A percentile compares a stretch with the other conserved stretches of the same genome.
Evolutionary conservation across 495 filamentous ascomycete species (phyloP).

Genomic region (Xylaria bambusicola): DNA sequence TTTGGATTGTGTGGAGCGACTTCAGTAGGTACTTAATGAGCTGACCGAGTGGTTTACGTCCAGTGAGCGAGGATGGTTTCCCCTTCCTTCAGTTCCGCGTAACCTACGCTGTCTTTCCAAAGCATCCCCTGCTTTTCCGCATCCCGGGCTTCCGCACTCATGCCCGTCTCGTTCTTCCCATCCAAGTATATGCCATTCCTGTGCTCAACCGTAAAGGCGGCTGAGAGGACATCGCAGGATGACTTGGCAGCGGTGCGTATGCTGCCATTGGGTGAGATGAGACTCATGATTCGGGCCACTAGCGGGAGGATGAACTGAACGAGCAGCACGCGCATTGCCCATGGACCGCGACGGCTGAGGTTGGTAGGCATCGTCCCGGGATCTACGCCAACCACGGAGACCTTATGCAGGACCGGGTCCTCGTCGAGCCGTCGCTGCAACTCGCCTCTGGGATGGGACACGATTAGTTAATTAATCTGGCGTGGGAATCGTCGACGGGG

Average conservation of each 20-base stretch:
- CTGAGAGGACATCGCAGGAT: neutral
- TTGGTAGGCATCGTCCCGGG: neutral
- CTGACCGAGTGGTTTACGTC: too few relatives aligned
- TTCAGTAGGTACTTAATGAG: too few relatives aligned
- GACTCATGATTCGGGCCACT: neutral
- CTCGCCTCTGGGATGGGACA: neutral
- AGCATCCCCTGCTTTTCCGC: slow-evolving; percentile 13
- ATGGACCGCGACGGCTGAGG: neutral
- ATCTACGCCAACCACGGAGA: neutral
- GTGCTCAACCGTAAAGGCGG: neutral
- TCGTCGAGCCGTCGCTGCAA: neutral
- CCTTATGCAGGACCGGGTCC: neutral
- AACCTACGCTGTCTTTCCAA: slow-evolving; percentile 18
- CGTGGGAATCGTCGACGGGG: too few relatives aligned
- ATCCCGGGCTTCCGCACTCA: slow-evolving; percentile 20
- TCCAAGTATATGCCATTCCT: slow-evolving; percentile 20
- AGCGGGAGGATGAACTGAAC: neutral
- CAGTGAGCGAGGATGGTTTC: slow-evolving; percentile 18
- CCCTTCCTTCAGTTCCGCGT: slow-evolving; percentile 13
- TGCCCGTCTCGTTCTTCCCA: neutral
- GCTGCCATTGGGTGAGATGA: neutral
- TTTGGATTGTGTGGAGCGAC: too few relatives aligned
- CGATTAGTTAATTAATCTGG: too few relatives aligned
- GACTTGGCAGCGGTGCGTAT: neutral
- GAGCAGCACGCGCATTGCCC: too few relatives aligned